Evolutionary conservation across 139 green algal genomes (phyloP).

Genomic region (Picochlorum sp.): DNA sequence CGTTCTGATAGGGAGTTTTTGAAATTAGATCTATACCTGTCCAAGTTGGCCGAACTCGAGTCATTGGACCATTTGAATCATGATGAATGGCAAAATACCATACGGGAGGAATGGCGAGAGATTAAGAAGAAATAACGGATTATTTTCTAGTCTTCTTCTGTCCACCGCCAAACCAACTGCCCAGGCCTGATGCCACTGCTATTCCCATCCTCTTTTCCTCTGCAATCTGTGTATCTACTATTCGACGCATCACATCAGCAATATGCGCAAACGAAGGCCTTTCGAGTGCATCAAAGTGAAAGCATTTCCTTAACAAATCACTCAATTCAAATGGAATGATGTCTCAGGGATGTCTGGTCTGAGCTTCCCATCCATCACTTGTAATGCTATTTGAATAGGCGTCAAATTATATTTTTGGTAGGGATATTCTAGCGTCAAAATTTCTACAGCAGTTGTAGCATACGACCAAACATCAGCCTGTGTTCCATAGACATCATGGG

Average conservation of each 20-base stretch:
- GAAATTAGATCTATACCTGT: conserved; percentile 70
- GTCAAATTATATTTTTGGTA: conserved; percentile 61
- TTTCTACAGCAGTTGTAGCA: conserved; percentile 69
- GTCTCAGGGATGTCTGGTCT: conserved; percentile 34
- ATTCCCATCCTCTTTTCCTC: not conserved
- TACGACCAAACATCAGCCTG: conserved; percentile 74
- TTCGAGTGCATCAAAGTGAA: conserved; percentile 48
- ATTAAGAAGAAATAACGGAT: not conserved
- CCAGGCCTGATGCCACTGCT: not conserved
- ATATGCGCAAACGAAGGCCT: conserved; percentile 49
- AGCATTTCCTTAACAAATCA: conserved; percentile 30
- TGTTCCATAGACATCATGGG: conserved; percentile 45
- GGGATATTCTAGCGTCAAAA: conserved; percentile 45
- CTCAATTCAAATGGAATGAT: conserved; percentile 25
- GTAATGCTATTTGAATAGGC: conserved; percentile 53
- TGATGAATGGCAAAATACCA: conserved; percentile 52
- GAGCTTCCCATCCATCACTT: conserved; percentile 24
- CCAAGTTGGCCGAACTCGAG: conserved; percentile 55
- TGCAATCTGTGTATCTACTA: not conserved
- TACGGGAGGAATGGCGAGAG: not conserved
- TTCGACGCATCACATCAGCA: not conserved
- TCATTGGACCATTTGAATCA: conserved; percentile 62
- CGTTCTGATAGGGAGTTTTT: conserved; percentile 78
- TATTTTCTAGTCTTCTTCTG: not conserved
- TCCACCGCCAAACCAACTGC: not conserved